Evolutionary conservation across 768 basidiomycete genomes (phyloP).

Genomic region (Sarcodon aspratus): DNA sequence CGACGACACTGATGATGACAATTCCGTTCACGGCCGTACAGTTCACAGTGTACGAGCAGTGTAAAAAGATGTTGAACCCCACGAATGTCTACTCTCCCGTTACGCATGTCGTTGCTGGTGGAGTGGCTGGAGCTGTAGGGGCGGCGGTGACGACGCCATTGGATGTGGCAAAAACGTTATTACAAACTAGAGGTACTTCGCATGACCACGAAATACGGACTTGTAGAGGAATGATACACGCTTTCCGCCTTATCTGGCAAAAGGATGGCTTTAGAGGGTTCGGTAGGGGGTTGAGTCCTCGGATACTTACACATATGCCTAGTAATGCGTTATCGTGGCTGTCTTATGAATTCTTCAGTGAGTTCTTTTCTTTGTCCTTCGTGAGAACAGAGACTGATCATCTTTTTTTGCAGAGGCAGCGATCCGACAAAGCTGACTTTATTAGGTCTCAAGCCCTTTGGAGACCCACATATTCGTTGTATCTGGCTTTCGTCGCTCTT

Average conservation of each 20-base stretch:
- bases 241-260: conserved; percentile 78
- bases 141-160: conserved; percentile 94
- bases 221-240: conserved; percentile 77
- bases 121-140: conserved; percentile 85
- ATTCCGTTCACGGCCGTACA: conserved; percentile 98
- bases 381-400: not conserved
- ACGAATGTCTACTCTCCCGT: conserved; percentile 80
- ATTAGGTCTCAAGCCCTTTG: not conserved
- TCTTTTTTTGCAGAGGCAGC: conserved; percentile 12
- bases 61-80: conserved; percentile 83
- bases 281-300: conserved; percentile 76
- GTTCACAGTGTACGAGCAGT: conserved; percentile 90
- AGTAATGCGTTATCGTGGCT: conserved; percentile 97
- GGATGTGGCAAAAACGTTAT: conserved; percentile 94
- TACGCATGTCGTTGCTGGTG: conserved; percentile 88
- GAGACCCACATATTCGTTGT: too few species aligned
- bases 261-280: conserved; percentile 84
- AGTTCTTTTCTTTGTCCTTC: conserved; percentile 22
- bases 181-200: conserved; percentile 93
- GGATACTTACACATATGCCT: conserved; percentile 92
- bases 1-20: conserved; percentile 92
- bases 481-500: too few species aligned
- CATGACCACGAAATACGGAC: conserved; percentile 75
- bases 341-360: conserved; percentile 98
- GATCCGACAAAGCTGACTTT: conserved; percentile 9